Conservation (phyloP, 1,284 basidiomycete species). For the Sanghuangporus baumii region DNA sequence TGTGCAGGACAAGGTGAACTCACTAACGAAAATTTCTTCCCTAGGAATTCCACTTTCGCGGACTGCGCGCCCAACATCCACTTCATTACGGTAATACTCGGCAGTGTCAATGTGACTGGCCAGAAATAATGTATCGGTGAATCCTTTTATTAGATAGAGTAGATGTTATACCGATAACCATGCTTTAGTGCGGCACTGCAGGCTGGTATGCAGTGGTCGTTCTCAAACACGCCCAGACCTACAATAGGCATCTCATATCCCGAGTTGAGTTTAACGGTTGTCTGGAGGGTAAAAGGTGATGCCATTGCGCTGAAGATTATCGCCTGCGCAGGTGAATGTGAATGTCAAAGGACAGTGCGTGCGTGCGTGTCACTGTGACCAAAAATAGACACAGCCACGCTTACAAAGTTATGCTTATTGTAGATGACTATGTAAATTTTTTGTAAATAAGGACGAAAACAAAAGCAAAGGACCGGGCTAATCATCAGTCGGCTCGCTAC, state of each 20-base stretch:
- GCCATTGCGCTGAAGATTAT: not conserved
- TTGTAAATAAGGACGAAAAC: too few relatives aligned
- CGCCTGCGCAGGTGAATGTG: too few relatives aligned
- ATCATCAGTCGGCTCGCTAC: too few relatives aligned
- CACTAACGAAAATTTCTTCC: slow-evolving; percentile 45
- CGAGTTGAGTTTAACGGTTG: slow-evolving; percentile 14
- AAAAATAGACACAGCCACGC: too few relatives aligned
- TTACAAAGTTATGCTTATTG: too few relatives aligned
- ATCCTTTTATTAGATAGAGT: not conserved
- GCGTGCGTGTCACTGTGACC: too few relatives aligned
- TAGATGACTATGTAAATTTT: too few relatives aligned
- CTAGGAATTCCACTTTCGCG: slow-evolving; percentile 34
- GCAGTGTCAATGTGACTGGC: slow-evolving; percentile 40
- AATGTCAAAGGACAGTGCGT: too few relatives aligned
- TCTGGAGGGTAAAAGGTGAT: not conserved
- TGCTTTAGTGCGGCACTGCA: slow-evolving; percentile 37
- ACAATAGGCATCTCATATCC: slow-evolving; percentile 35
- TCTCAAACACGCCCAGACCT: slow-evolving; percentile 47
- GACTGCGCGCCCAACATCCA: slow-evolving; percentile 41
- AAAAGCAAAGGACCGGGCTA: too few relatives aligned
- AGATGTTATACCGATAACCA: slow-evolving; percentile 37
- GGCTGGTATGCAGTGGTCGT: slow-evolving; percentile 34
- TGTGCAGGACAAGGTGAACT: slow-evolving; percentile 13
- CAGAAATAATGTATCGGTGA: not conserved
- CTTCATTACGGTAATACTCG: slow-evolving; percentile 49